phyloP scores from a whole-genome alignment of 148 eudicot species.

The Amaranthus cruentus region DNA sequence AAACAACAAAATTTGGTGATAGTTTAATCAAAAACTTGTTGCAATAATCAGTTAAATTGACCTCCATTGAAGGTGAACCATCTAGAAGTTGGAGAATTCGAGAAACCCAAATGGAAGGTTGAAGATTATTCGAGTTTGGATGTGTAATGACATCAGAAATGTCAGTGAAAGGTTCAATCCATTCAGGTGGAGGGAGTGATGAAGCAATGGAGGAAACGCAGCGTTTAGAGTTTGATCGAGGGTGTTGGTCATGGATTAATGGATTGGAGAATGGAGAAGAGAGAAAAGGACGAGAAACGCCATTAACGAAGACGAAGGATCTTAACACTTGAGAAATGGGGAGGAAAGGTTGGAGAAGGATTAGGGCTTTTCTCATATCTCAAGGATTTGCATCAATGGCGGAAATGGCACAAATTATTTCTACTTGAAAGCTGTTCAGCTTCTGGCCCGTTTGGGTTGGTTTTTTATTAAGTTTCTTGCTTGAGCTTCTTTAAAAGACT shows the following conservation, averaged over 20 bases:
- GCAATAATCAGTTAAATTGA: slow-evolving; percentile 49
- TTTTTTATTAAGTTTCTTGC: too few relatives aligned
- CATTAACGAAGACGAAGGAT: slow-evolving; percentile 30
- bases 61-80: slow-evolving; percentile 51
- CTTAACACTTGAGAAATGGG: slow-evolving; percentile 1
- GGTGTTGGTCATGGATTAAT: slow-evolving; percentile 2
- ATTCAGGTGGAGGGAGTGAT: slow-evolving; percentile 75
- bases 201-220: slow-evolving; percentile 24
- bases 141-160: slow-evolving; percentile 60
- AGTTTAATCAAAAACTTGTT: slow-evolving; percentile 57
- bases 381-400: slow-evolving; percentile 16
- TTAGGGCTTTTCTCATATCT: slow-evolving; percentile 46
- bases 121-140: slow-evolving; percentile 30
- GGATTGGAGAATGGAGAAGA: slow-evolving; percentile 15
- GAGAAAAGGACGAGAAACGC: slow-evolving; percentile 16
- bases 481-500: too few relatives aligned
- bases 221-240: slow-evolving; percentile 14
- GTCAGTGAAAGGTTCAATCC: slow-evolving; percentile 81
- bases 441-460: too few relatives aligned
- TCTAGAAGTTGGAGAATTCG: slow-evolving; percentile 54
- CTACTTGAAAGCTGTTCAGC: too few relatives aligned
- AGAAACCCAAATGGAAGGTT: slow-evolving; percentile 73
- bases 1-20: slow-evolving; percentile 69
- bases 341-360: slow-evolving; percentile 17
- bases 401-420: too few relatives aligned